phyloP scores from a whole-genome alignment of 345 rosid genomes.

The Psidium friedrichsthalianum region DNA sequence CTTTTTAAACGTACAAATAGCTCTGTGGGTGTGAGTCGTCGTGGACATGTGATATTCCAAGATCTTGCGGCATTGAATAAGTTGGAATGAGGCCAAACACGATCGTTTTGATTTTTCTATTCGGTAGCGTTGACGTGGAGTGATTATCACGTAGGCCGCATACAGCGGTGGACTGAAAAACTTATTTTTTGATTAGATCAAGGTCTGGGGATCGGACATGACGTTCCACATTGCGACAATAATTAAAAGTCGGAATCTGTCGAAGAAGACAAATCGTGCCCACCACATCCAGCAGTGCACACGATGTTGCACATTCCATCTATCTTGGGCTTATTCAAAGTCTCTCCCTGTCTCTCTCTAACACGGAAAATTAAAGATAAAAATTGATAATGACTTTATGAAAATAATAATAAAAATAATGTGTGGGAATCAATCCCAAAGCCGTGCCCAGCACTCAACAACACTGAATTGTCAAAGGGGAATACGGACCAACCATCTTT shows the following conservation, averaged over 20 bases:
- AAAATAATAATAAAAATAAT: neutral
- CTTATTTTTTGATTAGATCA: neutral
- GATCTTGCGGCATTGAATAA: neutral
- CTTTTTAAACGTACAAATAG: neutral
- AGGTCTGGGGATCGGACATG: neutral
- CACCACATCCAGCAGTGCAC: neutral
- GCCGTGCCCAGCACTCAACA: constrained; percentile 6
- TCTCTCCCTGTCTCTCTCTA: neutral
- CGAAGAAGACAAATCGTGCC: neutral
- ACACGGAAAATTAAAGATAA: neutral
- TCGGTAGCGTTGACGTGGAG: neutral
- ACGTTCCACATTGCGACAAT: neutral
- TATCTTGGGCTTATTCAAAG: neutral
- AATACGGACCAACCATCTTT: constrained; percentile 4
- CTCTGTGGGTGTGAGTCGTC: neutral
- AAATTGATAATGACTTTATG: neutral
- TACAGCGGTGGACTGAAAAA: neutral
- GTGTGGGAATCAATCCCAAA: neutral
- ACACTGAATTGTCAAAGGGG: neutral
- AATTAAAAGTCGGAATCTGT: neutral
- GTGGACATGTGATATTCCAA: neutral
- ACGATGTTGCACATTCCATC: neutral
- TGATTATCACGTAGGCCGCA: neutral
- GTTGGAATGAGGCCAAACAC: neutral
- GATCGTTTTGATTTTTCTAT: neutral